Percentiles rank a stretch among this genome's conserved stretches.
Conservation (phyloP, 208 protist species). For the Acanthamoeba healyi region DNA sequence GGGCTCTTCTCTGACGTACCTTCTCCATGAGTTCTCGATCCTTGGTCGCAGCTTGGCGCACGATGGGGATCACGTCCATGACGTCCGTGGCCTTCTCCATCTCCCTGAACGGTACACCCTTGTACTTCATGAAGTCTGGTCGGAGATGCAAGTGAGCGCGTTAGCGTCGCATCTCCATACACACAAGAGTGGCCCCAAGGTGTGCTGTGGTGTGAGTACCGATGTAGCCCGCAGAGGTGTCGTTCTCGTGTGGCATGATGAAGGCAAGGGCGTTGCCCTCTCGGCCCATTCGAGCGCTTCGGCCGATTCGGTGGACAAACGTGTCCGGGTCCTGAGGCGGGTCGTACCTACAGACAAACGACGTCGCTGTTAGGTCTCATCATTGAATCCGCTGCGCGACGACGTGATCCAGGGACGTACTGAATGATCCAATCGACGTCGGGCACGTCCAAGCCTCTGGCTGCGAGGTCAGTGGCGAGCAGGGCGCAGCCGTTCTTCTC, state of each 20-base stretch:
- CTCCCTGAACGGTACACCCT: constrained; percentile 82
- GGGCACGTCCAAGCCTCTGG: constrained; percentile 93
- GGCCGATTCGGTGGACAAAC: constrained; percentile 93
- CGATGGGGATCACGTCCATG: constrained; percentile 15
- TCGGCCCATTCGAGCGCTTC: constrained; percentile 90
- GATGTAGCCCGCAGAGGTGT: constrained; percentile 78
- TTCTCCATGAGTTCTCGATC: constrained; percentile 83
- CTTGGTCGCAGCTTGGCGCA: constrained; percentile 45
- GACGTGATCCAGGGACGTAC: constrained; percentile 55
- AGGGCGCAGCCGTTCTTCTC: constrained; percentile 81
- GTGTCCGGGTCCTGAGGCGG: constrained; percentile 85
- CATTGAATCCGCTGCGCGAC: neutral
- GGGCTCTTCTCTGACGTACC: no score
- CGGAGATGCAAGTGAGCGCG: no score
- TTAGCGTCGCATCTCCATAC: no score
- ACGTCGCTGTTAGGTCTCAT: neutral
- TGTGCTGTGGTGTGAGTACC: no score
- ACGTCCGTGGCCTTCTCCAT: constrained; percentile 71
- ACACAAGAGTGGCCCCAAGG: no score
- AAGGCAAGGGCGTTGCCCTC: constrained; percentile 87
- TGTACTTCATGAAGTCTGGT: constrained; percentile 83
- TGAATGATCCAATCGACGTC: constrained; percentile 93
- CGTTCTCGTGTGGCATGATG: constrained; percentile 83
- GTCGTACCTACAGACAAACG: constrained; percentile 71
- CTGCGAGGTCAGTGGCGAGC: constrained; percentile 92